Evolutionary conservation across 495 filamentous ascomycete species (phyloP).

Genomic region (Penicillium pulvis): DNA sequence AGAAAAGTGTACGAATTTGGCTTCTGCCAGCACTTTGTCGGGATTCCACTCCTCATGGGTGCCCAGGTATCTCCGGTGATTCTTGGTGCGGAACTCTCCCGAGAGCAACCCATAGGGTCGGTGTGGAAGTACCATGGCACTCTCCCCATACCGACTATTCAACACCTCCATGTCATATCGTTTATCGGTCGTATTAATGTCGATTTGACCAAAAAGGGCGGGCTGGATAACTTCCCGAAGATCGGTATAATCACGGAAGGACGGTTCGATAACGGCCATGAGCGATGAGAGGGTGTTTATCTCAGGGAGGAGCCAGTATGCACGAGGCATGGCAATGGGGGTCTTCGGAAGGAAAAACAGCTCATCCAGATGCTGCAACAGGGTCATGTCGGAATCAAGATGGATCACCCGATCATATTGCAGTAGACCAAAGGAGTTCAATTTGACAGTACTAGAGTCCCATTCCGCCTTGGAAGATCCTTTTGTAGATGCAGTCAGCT

Average conservation of each 20-base stretch:
- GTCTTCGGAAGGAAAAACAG: conserved; percentile 69
- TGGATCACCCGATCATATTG: conserved; percentile 67
- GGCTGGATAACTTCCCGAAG: conserved; percentile 46
- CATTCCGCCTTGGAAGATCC: conserved; percentile 43
- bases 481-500: conserved; percentile 1
- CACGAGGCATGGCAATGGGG: conserved; percentile 64
- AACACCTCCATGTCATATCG: conserved; percentile 74
- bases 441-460: conserved; percentile 67
- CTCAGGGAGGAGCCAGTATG: conserved; percentile 67
- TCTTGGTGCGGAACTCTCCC: conserved; percentile 65
- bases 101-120: conserved; percentile 69
- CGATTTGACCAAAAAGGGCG: conserved; percentile 39
- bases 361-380: conserved; percentile 70
- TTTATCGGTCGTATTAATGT: conserved; percentile 32
- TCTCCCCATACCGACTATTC: conserved; percentile 67
- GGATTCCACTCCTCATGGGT: conserved; percentile 71
- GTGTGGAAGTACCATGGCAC: conserved; percentile 74
- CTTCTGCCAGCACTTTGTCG: conserved; percentile 60
- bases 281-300: conserved; percentile 58
- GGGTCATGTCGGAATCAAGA: conserved; percentile 67
- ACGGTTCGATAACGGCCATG: conserved; percentile 66
- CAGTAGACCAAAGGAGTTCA: conserved; percentile 70
- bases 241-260: conserved; percentile 52
- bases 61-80: conserved; percentile 66
- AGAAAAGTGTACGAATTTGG: conserved; percentile 78